phyloP scores from a whole-genome alignment of 179 eudicot genomes.

The Amaranthus tricolor region DNA sequence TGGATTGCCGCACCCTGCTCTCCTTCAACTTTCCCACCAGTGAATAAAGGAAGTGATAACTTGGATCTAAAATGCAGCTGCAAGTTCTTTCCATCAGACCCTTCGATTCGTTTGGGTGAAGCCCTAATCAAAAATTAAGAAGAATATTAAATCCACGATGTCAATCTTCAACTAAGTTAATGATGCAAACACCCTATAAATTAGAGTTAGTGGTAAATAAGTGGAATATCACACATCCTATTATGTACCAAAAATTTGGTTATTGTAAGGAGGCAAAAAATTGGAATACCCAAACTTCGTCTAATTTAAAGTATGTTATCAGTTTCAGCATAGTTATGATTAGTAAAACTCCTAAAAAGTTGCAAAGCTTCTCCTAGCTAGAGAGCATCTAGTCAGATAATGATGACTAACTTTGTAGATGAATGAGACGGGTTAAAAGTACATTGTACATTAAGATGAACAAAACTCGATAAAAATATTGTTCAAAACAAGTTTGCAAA shows the following conservation, averaged over 20 bases:
- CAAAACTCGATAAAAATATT: background rate
- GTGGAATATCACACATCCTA: background rate
- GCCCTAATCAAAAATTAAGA: slow-evolving; percentile 41
- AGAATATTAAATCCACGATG: background rate
- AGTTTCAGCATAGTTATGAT: too few species aligned
- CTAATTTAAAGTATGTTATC: too few species aligned
- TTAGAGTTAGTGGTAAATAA: background rate
- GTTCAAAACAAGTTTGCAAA: slow-evolving; percentile 5
- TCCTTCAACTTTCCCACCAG: slow-evolving; percentile 98
- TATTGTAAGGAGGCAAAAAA: background rate
- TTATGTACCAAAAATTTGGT: background rate
- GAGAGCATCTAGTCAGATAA: background rate
- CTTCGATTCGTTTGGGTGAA: slow-evolving; percentile 85
- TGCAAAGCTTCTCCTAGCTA: too few species aligned
- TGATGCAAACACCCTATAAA: background rate
- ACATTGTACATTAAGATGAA: background rate
- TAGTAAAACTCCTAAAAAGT: too few species aligned
- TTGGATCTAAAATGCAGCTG: slow-evolving; percentile 82
- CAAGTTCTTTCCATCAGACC: slow-evolving; percentile 83
- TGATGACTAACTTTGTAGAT: slow-evolving; percentile 7
- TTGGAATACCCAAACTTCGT: too few species aligned
- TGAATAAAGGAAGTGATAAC: slow-evolving; percentile 82
- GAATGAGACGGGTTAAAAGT: background rate
- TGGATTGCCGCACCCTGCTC: slow-evolving; percentile 96
- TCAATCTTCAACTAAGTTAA: background rate